These are phyloP conservation scores for Cyberlindnera mississippiensis DNA, from an alignment of 805 yeast genomes.

Conservation along the genomic window DNA sequence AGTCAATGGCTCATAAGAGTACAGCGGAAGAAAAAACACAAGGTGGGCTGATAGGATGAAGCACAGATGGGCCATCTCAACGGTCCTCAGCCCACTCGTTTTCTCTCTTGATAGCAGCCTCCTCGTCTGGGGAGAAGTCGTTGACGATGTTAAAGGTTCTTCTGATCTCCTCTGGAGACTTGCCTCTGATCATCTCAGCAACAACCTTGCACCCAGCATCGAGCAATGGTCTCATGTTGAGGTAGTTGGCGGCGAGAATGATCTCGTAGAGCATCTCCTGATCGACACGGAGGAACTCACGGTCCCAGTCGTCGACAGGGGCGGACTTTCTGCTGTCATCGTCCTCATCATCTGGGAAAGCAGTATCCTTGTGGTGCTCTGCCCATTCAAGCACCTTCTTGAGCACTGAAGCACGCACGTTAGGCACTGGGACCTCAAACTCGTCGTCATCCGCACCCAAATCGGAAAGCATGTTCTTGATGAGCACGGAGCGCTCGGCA, in stretches of 20 bases:
- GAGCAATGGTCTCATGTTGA: slow-evolving; percentile 68
- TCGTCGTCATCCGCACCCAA: slow-evolving; percentile 60
- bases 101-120: slow-evolving; percentile 81
- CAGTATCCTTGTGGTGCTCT: slow-evolving; percentile 83
- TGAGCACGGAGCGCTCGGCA: slow-evolving; percentile 80
- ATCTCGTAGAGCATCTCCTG: slow-evolving; percentile 85
- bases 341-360: slow-evolving; percentile 75
- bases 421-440: slow-evolving; percentile 83
- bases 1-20: too few species aligned
- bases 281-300: slow-evolving; percentile 88
- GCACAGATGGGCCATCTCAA: slow-evolving; percentile 25
- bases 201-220: slow-evolving; percentile 80
- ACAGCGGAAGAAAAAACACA: too few species aligned
- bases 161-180: slow-evolving; percentile 76
- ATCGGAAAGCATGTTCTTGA: slow-evolving; percentile 85
- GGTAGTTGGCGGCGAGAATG: slow-evolving; percentile 74
- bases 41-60: too few species aligned
- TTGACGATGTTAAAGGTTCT: slow-evolving; percentile 76
- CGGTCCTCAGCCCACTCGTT: slow-evolving; percentile 92
- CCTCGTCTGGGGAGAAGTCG: slow-evolving; percentile 84
- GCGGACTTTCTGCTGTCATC: slow-evolving; percentile 84
- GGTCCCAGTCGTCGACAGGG: slow-evolving; percentile 95
- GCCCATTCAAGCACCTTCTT: slow-evolving; percentile 95
- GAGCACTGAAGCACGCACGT: slow-evolving; percentile 81
- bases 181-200: slow-evolving; percentile 80